phyloP scores from a whole-genome alignment of 2,329 filamentous ascomycete genomes.

The Balansia obtecta region DNA sequence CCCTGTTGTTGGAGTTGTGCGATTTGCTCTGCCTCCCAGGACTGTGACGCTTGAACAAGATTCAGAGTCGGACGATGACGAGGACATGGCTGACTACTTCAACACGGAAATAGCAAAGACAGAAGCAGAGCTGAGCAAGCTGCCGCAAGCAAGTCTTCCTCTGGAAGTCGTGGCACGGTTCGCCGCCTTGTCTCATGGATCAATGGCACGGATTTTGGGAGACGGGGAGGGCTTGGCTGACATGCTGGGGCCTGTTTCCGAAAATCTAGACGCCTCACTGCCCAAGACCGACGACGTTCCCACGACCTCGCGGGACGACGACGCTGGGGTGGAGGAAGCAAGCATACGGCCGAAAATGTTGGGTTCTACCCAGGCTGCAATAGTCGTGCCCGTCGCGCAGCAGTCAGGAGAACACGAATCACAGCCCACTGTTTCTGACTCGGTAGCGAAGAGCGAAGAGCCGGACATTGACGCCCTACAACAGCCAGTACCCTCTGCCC shows the following conservation, averaged over 20 bases:
- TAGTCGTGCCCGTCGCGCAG: not conserved
- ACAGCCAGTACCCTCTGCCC: not conserved
- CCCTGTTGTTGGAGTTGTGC: conserved; percentile 21
- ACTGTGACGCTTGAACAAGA: conserved; percentile 18
- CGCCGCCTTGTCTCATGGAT: conserved; percentile 34
- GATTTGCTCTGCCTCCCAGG: conserved; percentile 28
- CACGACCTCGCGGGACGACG: not conserved
- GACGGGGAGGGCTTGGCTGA: conserved; percentile 30
- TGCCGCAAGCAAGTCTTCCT: conserved; percentile 28
- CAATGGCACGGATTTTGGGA: conserved; percentile 33
- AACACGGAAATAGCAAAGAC: conserved; percentile 39
- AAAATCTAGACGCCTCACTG: conserved; percentile 6
- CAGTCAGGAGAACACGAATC: conserved; percentile 3
- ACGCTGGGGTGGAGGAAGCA: not conserved
- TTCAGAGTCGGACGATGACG: conserved; percentile 43
- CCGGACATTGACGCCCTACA: conserved; percentile 25
- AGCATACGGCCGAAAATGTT: not conserved
- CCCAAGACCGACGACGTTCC: not conserved
- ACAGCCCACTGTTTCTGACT: conserved; percentile 2
- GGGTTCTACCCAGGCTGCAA: not conserved
- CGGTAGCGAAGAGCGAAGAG: conserved; percentile 24
- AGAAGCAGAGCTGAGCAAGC: conserved; percentile 34
- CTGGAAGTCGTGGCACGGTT: conserved; percentile 33
- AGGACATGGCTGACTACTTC: conserved; percentile 46
- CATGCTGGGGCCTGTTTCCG: conserved; percentile 26